Conservation (phyloP, 352 stramenopile species). For the Blastocystis sp. region DNA sequence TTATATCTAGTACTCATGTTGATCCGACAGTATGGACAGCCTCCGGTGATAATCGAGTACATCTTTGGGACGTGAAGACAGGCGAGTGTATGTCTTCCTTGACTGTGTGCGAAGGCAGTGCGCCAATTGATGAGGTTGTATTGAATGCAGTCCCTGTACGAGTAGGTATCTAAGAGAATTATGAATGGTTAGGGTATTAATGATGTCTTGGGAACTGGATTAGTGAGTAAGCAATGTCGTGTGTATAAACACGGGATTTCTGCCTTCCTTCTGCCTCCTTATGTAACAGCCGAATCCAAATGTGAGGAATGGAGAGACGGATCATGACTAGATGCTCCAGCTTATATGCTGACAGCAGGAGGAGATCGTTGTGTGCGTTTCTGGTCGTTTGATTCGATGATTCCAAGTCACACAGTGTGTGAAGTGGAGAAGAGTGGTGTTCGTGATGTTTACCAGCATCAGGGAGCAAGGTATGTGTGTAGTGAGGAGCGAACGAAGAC, state of each 20-base stretch:
- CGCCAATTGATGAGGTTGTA: neutral
- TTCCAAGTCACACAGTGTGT: slow-evolving; percentile 21
- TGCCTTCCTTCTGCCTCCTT: slow-evolving; percentile 20
- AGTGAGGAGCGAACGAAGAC: slow-evolving; percentile 6
- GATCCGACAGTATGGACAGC: slow-evolving; percentile 5
- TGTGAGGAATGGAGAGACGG: neutral
- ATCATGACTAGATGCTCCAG: slow-evolving; percentile 11
- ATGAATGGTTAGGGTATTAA: neutral
- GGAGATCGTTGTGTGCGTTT: slow-evolving; percentile 50
- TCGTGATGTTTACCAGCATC: neutral
- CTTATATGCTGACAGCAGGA: slow-evolving; percentile 42
- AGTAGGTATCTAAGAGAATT: neutral
- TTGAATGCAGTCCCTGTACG: slow-evolving; percentile 9
- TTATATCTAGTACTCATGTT: neutral
- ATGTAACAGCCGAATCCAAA: neutral
- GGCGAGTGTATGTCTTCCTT: slow-evolving; percentile 1
- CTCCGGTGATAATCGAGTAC: slow-evolving; percentile 13
- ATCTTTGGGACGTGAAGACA: slow-evolving; percentile 41
- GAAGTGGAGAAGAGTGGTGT: slow-evolving; percentile 20
- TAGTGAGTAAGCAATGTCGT: neutral
- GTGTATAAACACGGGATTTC: slow-evolving; percentile 29
- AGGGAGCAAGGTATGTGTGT: slow-evolving; percentile 18
- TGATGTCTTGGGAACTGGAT: neutral
- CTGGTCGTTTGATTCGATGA: slow-evolving; percentile 41
- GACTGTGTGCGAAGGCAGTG: neutral